Evolutionary conservation across 352 stramenopile genomes (phyloP).

Genomic region (Pythium guiyangense): DNA sequence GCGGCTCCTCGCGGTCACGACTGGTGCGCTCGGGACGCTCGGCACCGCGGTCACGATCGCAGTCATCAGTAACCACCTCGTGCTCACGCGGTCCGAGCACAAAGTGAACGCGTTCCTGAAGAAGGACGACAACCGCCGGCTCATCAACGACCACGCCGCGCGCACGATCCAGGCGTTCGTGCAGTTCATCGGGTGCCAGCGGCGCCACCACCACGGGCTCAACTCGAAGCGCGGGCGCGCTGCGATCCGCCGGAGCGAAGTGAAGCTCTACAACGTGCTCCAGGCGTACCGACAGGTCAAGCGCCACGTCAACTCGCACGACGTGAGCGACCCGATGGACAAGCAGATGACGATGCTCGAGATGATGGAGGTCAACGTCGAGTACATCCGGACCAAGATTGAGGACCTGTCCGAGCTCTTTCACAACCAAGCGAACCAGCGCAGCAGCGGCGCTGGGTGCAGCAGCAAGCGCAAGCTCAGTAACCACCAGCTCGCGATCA

Average conservation of each 20-base stretch:
- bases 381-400: slow-evolving; percentile 79
- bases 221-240: slow-evolving; percentile 9
- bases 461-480: slow-evolving; percentile 14
- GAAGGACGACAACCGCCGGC: slow-evolving; percentile 56
- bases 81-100: slow-evolving; percentile 71
- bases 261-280: slow-evolving; percentile 59
- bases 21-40: slow-evolving; percentile 48
- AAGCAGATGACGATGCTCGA: slow-evolving; percentile 84
- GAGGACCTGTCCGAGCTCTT: slow-evolving; percentile 57
- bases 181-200: slow-evolving; percentile 43
- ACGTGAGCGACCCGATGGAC: slow-evolving; percentile 73
- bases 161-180: slow-evolving; percentile 59
- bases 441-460: background rate
- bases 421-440: slow-evolving; percentile 23
- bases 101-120: slow-evolving; percentile 80
- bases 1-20: slow-evolving; percentile 41
- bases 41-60: slow-evolving; percentile 70
- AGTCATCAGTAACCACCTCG: slow-evolving; percentile 68
- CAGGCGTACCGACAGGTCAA: slow-evolving; percentile 53
- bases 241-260: slow-evolving; percentile 25
- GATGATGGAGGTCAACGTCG: slow-evolving; percentile 84
- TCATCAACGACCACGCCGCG: slow-evolving; percentile 58
- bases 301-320: slow-evolving; percentile 52
- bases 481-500: slow-evolving; percentile 10
- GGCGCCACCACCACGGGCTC: slow-evolving; percentile 17